Percentiles rank a stretch among this genome's conserved stretches.
Evolutionary conservation across 371 early-diverging fungal species (phyloP).

Genomic region (Circinella umbellata): DNA sequence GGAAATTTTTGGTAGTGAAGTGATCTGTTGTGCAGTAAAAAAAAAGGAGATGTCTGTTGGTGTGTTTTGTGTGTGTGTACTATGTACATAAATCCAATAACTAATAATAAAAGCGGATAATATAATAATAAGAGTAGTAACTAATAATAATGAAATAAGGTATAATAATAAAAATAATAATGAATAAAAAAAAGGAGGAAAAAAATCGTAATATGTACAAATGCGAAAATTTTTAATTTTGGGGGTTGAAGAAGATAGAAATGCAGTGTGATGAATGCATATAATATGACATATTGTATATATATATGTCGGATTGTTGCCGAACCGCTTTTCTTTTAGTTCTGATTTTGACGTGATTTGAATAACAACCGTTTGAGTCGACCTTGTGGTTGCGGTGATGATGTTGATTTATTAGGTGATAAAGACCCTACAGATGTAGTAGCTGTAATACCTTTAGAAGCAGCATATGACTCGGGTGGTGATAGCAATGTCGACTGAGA

Average conservation of each 20-base stretch:
- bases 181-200: not conserved
- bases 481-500: not conserved
- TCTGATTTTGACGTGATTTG: not conserved
- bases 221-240: not conserved
- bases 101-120: no score
- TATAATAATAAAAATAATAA: not conserved
- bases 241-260: not conserved
- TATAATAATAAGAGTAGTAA: no score
- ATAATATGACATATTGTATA: no score
- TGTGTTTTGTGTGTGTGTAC: not conserved
- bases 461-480: not conserved
- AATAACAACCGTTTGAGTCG: not conserved
- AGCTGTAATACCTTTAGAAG: not conserved
- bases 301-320: no score
- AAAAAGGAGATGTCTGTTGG: not conserved
- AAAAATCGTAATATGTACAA: conserved; percentile 9
- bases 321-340: not conserved
- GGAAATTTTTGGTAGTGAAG: not conserved
- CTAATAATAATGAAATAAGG: no score
- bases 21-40: not conserved
- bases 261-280: not conserved
- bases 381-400: not conserved
- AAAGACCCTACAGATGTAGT: not conserved
- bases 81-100: not conserved
- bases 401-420: not conserved